These are phyloP conservation scores for Discostella stelligeroides DNA, from an alignment of 108 stramenopile genomes.

Conservation along the genomic window DNA sequence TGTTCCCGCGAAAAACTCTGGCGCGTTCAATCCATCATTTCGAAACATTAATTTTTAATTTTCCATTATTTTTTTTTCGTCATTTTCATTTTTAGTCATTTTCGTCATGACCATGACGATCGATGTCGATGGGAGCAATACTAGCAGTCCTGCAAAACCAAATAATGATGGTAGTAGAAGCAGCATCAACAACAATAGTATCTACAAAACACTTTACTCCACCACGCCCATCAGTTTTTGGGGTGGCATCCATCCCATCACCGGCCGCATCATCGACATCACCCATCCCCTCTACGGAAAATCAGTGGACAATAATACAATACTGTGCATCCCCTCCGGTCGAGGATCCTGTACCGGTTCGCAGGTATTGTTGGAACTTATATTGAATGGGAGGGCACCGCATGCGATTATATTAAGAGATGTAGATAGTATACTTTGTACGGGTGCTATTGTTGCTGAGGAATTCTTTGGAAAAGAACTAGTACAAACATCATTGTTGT, in stretches of 20 bases:
- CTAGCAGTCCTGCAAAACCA: too few relatives aligned
- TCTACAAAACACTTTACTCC: slow-evolving; percentile 25
- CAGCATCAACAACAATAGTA: too few relatives aligned
- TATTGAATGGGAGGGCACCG: slow-evolving; percentile 66
- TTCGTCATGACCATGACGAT: too few relatives aligned
- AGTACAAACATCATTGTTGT: background rate
- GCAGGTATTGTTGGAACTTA: slow-evolving; percentile 80
- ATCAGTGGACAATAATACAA: slow-evolving; percentile 42
- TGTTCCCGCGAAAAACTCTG: too few relatives aligned
- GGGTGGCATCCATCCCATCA: slow-evolving; percentile 81
- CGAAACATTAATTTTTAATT: too few relatives aligned
- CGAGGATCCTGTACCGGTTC: slow-evolving; percentile 84
- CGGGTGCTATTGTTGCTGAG: slow-evolving; percentile 74
- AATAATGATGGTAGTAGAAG: too few relatives aligned
- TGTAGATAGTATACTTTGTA: slow-evolving; percentile 63
- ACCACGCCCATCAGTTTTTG: slow-evolving; percentile 67
- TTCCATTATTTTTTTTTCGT: too few relatives aligned
- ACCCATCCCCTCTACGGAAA: slow-evolving; percentile 66
- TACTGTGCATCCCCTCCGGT: slow-evolving; percentile 76
- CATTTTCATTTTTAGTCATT: too few relatives aligned
- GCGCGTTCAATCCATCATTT: too few relatives aligned
- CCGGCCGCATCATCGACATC: slow-evolving; percentile 67
- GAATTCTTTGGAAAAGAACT: slow-evolving; percentile 58
- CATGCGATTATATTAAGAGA: slow-evolving; percentile 66
- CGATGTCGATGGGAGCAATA: too few relatives aligned